Percentiles rank a stretch among this genome's conserved stretches.
phyloP scores from a whole-genome alignment of 1,284 basidiomycete species.

The Ceraceosorus guamensis region DNA sequence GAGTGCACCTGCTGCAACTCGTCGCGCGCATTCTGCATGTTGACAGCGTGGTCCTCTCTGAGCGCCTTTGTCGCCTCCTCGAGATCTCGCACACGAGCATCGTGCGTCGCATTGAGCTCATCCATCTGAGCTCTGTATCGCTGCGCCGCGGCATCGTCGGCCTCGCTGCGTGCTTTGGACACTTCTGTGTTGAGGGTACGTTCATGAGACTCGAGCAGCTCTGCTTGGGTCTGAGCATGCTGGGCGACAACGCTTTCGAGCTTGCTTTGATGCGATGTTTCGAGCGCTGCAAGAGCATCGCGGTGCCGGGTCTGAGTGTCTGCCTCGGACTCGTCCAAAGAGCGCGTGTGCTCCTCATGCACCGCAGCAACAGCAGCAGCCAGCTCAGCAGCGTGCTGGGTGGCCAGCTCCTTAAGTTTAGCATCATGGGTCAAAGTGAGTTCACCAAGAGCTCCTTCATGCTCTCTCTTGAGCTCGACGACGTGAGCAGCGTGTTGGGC shows the following conservation, averaged over 20 bases:
- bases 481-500: background rate
- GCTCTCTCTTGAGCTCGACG: background rate
- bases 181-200: background rate
- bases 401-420: background rate
- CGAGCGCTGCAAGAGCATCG: background rate
- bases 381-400: conserved; percentile 1
- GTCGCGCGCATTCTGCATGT: too few species aligned
- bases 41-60: background rate
- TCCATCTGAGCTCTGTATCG: background rate
- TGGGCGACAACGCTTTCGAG: background rate
- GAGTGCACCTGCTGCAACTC: too few species aligned
- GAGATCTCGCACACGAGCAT: background rate
- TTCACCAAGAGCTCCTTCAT: background rate
- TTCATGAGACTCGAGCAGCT: too few species aligned
- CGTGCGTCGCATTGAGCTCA: background rate
- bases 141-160: too few species aligned
- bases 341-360: conserved; percentile 6
- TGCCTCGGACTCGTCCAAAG: background rate
- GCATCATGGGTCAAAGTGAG: background rate
- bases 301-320: background rate
- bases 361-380: background rate
- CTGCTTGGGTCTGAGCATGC: too few species aligned
- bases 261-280: background rate
- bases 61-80: background rate
- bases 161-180: background rate